These are phyloP conservation scores for Agrocybe praecox DNA, from an alignment of 768 basidiomycete genomes.

Conservation along the genomic window DNA sequence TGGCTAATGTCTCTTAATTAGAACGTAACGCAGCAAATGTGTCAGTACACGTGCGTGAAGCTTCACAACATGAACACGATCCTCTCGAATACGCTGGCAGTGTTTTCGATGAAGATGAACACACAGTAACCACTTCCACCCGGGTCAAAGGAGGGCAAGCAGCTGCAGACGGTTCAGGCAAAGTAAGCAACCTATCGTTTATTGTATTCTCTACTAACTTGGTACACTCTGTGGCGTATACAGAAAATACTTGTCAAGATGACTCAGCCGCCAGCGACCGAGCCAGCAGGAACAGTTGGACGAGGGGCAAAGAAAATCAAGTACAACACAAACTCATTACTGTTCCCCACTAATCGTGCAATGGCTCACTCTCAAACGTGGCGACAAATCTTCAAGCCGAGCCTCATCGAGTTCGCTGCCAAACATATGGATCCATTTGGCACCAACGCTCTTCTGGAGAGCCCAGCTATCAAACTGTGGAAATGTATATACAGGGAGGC, in stretches of 20 bases:
- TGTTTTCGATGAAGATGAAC: neutral
- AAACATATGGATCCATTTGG: neutral
- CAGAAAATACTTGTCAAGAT: too few species aligned
- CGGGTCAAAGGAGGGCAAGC: too few species aligned
- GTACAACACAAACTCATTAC: neutral
- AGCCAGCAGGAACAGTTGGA: too few species aligned
- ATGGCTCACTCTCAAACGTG: neutral
- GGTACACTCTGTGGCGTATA: too few species aligned
- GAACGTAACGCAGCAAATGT: neutral
- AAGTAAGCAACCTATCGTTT: too few species aligned
- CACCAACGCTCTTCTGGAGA: neutral
- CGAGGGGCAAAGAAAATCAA: too few species aligned
- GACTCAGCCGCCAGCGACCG: too few species aligned
- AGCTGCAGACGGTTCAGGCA: too few species aligned
- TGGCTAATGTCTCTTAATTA: too few species aligned
- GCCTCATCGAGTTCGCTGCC: neutral
- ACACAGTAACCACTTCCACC: neutral
- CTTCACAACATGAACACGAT: neutral
- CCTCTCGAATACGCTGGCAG: neutral
- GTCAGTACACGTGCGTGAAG: neutral
- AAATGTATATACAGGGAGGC: neutral
- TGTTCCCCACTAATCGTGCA: neutral
- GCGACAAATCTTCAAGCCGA: neutral
- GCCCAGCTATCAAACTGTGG: neutral
- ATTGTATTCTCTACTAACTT: too few species aligned